Evolutionary conservation across 2,329 filamentous ascomycete genomes (phyloP), one percentile per base, ranked within the genome.

Genomic region (Trichoderma atroviride): DNA sequence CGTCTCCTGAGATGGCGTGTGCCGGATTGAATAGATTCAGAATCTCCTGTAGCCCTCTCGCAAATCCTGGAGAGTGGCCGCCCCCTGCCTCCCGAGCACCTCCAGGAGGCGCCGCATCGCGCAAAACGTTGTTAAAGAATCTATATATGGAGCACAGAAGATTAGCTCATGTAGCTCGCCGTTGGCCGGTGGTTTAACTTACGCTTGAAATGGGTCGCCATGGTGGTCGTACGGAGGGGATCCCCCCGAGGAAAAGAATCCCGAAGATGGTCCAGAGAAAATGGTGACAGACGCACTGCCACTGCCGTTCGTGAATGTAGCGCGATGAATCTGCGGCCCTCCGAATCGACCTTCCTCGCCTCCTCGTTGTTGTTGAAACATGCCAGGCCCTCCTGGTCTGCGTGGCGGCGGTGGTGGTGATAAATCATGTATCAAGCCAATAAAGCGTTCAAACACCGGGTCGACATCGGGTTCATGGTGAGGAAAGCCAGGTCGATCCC

Each of bases 1-100:
- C 92, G 78, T 98, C 95, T 24, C 94, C 92, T 70, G 87, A 84
- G 19, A 83, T 80, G 9, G 81, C 84, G 69, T 84, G 82, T n/a
- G 80, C 81, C 16, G 86, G 85, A 65, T 84, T 85, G 50, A 89
- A 78, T 29, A 90, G 43, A 78, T 77, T 81, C 22, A 91, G 78
- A 5, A 90, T 79, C n/a, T 86, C 83, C 40, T 84, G 83, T 5
- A 89, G 76, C 37, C 81, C 81, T 63, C 75, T 71, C 29, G 75
- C 74, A 52, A 80, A 75, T 24, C 70, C 73, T 24, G 74, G 71
- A 13, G 73, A 60, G 33, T 72, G 70, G 2, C 72, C 74, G 40
- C 73, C 73, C 5, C 74, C 74, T 22, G 76, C 74, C 5, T 43
- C 40, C 19, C 40, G 40, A 43, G 50, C 71, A 7, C 72, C 74